These are phyloP conservation scores for Fusarium aywerte DNA, from an alignment of 2,329 filamentous ascomycete species.

Conservation along the genomic window DNA sequence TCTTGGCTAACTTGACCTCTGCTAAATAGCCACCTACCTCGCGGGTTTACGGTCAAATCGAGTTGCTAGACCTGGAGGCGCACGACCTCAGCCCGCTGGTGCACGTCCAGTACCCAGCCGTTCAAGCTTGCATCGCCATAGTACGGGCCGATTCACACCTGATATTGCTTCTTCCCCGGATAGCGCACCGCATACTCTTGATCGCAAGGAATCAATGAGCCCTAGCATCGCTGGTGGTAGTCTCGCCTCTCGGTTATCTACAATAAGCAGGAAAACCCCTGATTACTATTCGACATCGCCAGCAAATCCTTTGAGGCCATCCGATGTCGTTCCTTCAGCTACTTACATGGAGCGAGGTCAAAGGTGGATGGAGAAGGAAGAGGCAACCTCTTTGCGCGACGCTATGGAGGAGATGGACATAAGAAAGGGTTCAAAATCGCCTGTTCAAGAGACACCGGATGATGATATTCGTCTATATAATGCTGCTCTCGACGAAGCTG, in stretches of 20 bases:
- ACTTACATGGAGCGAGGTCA: slow-evolving; percentile 79
- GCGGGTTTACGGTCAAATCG: slow-evolving; percentile 76
- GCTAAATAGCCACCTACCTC: slow-evolving; percentile 71
- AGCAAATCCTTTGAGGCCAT: slow-evolving; percentile 63
- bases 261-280: slow-evolving; percentile 56
- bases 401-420: slow-evolving; percentile 80
- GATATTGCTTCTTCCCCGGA: slow-evolving; percentile 47
- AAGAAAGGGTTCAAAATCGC: slow-evolving; percentile 50
- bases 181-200: slow-evolving; percentile 39
- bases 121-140: slow-evolving; percentile 44
- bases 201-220: slow-evolving; percentile 46
- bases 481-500: slow-evolving; percentile 79
- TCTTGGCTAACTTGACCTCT: slow-evolving; percentile 35
- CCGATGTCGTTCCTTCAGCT: slow-evolving; percentile 71
- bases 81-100: slow-evolving; percentile 68
- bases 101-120: slow-evolving; percentile 48
- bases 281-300: slow-evolving; percentile 63
- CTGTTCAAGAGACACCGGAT: slow-evolving; percentile 47
- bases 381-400: slow-evolving; percentile 74
- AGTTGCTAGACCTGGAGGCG: slow-evolving; percentile 74
- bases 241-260: slow-evolving; percentile 63
- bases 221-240: slow-evolving; percentile 59
- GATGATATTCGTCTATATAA: slow-evolving; percentile 74
- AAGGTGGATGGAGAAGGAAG: slow-evolving; percentile 84
- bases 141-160: slow-evolving; percentile 48